Percentiles rank a stretch among this genome's conserved stretches.
Evolutionary conservation across 2,329 filamentous ascomycete genomes (phyloP).

Genomic region (Neofusicoccum laricinum): DNA sequence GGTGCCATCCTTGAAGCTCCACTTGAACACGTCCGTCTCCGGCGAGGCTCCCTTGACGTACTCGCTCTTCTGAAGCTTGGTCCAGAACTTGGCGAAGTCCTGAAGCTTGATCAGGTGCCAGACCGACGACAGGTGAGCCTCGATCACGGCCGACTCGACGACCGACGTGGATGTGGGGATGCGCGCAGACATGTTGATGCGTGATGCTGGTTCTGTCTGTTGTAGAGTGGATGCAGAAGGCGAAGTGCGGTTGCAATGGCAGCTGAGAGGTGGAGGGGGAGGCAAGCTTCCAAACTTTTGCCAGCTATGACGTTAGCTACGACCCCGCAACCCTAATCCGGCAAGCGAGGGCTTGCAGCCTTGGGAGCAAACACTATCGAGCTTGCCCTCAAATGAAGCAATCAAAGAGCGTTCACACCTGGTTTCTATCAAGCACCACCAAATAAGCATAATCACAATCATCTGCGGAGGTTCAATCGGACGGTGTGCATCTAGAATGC

Average conservation of each 20-base stretch:
- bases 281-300: neutral
- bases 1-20: slow-evolving; percentile 69
- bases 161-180: slow-evolving; percentile 68
- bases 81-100: slow-evolving; percentile 67
- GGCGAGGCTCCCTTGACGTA: slow-evolving; percentile 60
- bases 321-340: slow-evolving; percentile 13
- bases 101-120: slow-evolving; percentile 75
- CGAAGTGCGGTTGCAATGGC: neutral
- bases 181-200: slow-evolving; percentile 10
- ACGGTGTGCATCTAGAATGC: neutral
- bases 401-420: neutral
- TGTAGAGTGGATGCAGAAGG: neutral
- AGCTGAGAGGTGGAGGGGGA: neutral
- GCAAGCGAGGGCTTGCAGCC: neutral
- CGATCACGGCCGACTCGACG: slow-evolving; percentile 65
- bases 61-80: slow-evolving; percentile 59
- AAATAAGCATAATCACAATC: neutral
- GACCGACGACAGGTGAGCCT: slow-evolving; percentile 62
- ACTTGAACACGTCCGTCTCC: slow-evolving; percentile 67
- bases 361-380: neutral
- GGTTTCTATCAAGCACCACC: neutral
- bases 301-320: slow-evolving; percentile 7
- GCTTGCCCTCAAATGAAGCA: neutral
- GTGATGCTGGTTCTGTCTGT: neutral
- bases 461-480: neutral